Evolutionary conservation across 495 filamentous ascomycete species (phyloP).

Genomic region (Neurospora sp.): DNA sequence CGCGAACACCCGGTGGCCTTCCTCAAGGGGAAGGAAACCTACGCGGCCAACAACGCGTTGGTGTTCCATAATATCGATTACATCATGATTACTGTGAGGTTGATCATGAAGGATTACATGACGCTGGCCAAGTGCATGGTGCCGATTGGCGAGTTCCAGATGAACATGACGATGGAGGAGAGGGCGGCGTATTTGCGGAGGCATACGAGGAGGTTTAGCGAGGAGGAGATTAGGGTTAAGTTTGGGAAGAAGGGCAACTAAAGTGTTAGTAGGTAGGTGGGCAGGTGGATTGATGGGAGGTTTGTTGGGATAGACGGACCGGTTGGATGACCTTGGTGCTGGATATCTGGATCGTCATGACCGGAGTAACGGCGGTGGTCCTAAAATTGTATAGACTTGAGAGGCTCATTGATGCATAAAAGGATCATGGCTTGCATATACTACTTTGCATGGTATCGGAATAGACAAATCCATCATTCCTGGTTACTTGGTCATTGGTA

Average conservation of each 20-base stretch:
- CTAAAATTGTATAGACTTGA: too few species aligned
- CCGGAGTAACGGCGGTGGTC: too few species aligned
- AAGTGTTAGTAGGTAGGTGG: too few species aligned
- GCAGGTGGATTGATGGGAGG: too few species aligned
- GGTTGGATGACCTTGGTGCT: not conserved
- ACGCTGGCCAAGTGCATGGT: slow-evolving; percentile 55
- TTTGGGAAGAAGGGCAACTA: slow-evolving; percentile 11
- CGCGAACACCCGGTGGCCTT: slow-evolving; percentile 61
- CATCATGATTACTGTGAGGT: slow-evolving; percentile 52
- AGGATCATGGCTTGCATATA: too few species aligned
- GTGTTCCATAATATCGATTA: slow-evolving; percentile 65
- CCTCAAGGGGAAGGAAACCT: slow-evolving; percentile 47
- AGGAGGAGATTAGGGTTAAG: slow-evolving; percentile 43
- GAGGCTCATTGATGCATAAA: too few species aligned
- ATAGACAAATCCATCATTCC: too few species aligned
- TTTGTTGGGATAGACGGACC: not conserved
- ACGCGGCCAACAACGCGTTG: slow-evolving; percentile 48
- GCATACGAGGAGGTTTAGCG: slow-evolving; percentile 51
- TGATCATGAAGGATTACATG: slow-evolving; percentile 54
- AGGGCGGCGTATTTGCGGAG: slow-evolving; percentile 48
- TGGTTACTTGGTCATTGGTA: too few species aligned
- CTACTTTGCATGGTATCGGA: too few species aligned
- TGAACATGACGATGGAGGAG: slow-evolving; percentile 48
- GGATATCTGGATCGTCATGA: not conserved
- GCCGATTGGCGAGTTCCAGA: slow-evolving; percentile 54